Evolutionary conservation across 768 basidiomycete species (phyloP).

Genomic region (Gymnopilus dilepis): DNA sequence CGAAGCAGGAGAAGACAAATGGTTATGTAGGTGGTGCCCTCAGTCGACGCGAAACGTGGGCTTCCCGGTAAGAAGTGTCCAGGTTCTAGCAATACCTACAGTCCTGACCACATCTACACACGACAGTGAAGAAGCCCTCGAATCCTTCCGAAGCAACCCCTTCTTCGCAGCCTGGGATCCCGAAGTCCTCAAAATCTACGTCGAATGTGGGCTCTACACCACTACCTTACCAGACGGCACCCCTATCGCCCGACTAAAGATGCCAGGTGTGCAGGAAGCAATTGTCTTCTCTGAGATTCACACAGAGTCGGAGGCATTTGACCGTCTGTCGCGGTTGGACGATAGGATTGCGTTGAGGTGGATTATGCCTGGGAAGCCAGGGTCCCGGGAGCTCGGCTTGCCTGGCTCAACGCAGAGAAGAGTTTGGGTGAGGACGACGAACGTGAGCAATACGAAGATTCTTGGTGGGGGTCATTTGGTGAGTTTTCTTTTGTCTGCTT

Average conservation of each 20-base stretch:
- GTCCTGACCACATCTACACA: neutral
- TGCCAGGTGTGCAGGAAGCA: constrained; percentile 68
- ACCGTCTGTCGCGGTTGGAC: constrained; percentile 50
- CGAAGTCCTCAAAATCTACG: constrained; percentile 60
- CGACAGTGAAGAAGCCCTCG: constrained; percentile 63
- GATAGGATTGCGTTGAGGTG: constrained; percentile 56
- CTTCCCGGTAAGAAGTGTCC: constrained; percentile 47
- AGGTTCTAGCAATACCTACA: neutral
- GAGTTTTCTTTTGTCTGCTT: constrained; percentile 12
- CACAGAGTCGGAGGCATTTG: constrained; percentile 47
- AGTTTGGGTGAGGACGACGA: constrained; percentile 49
- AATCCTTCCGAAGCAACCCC: constrained; percentile 50
- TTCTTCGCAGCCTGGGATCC: constrained; percentile 81
- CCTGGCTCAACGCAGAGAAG: constrained; percentile 39
- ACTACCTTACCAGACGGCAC: constrained; percentile 29
- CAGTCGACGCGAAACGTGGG: constrained; percentile 65
- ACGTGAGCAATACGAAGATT: constrained; percentile 47
- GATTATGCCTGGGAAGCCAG: constrained; percentile 54
- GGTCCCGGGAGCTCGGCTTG: constrained; percentile 43
- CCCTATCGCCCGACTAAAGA: constrained; percentile 64
- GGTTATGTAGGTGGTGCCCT: constrained; percentile 52
- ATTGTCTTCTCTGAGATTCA: constrained; percentile 57
- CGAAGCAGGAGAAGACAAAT: constrained; percentile 9
- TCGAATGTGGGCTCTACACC: constrained; percentile 59
- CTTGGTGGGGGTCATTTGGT: constrained; percentile 51